Conservation (phyloP, 371 early-diverging fungal species). For the Mortierella sp. region DNA sequence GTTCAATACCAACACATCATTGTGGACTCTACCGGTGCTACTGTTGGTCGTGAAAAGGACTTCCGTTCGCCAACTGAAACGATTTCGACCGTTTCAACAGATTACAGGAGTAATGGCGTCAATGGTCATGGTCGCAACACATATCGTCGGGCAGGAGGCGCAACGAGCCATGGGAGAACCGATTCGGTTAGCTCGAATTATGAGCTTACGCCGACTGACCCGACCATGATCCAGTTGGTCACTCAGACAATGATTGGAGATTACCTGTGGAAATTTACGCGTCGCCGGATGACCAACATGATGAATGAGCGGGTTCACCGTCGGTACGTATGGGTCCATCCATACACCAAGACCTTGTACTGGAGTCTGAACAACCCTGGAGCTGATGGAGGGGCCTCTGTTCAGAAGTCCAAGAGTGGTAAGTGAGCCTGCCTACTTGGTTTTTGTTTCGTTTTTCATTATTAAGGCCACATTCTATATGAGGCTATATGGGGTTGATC, state of each 20-base stretch:
- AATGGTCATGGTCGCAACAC: slow-evolving; percentile 15
- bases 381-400: slow-evolving; percentile 54
- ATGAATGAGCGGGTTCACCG: slow-evolving; percentile 71
- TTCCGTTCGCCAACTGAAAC: slow-evolving; percentile 43
- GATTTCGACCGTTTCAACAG: slow-evolving; percentile 49
- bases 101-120: slow-evolving; percentile 17
- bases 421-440: slow-evolving; percentile 23
- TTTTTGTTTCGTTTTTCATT: background rate
- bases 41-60: slow-evolving; percentile 27
- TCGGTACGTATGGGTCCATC: slow-evolving; percentile 86
- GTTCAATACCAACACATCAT: slow-evolving; percentile 35
- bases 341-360: slow-evolving; percentile 80
- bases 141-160: background rate
- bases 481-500: slow-evolving; percentile 6
- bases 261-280: slow-evolving; percentile 77
- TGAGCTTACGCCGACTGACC: slow-evolving; percentile 57
- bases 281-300: slow-evolving; percentile 60
- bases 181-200: slow-evolving; percentile 38
- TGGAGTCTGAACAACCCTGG: slow-evolving; percentile 80
- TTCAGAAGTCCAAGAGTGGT: slow-evolving; percentile 67
- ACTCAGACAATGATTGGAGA: slow-evolving; percentile 86
- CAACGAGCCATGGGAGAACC: slow-evolving; percentile 14
- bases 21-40: slow-evolving; percentile 29
- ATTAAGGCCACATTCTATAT: no score
- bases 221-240: slow-evolving; percentile 73